These are phyloP conservation scores for Papiliotrema fonsecae DNA, from an alignment of 1,284 basidiomycete species.

Conservation along the genomic window DNA sequence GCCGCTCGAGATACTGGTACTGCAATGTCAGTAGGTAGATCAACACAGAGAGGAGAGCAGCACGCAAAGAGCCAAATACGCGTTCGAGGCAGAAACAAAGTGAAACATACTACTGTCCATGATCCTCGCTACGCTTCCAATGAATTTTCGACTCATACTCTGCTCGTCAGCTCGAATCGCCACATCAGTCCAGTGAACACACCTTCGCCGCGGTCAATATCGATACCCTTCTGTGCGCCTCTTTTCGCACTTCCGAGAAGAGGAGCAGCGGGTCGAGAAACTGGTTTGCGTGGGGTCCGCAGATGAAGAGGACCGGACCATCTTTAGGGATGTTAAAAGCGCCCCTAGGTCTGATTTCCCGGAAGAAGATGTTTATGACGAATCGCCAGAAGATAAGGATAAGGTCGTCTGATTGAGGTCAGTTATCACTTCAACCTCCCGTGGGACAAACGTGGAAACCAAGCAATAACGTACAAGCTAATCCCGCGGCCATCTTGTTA, in stretches of 20 bases:
- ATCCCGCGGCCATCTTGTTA: constrained; percentile 31
- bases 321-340: constrained; percentile 90
- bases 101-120: constrained; percentile 81
- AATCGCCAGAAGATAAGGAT: constrained; percentile 57
- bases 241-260: constrained; percentile 78
- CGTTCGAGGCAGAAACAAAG: too few species aligned
- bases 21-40: constrained; percentile 45
- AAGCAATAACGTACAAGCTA: too few species aligned
- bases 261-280: constrained; percentile 93
- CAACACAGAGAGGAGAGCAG: too few species aligned
- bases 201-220: constrained; percentile 88
- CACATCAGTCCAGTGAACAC: constrained; percentile 12
- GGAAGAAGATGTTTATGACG: constrained; percentile 93
- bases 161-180: constrained; percentile 10
- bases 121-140: constrained; percentile 78
- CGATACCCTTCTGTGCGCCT: constrained; percentile 76
- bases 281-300: constrained; percentile 94
- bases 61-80: too few species aligned
- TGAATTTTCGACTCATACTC: constrained; percentile 44
- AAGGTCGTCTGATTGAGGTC: constrained; percentile 34
- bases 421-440: neutral
- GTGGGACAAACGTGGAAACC: too few species aligned
- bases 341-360: constrained; percentile 87
- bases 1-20: constrained; percentile 91
- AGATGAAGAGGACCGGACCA: constrained; percentile 94